Conservation (phyloP, 2,329 filamentous ascomycete species). For the Magnaporthiopsis incrustans region DNA sequence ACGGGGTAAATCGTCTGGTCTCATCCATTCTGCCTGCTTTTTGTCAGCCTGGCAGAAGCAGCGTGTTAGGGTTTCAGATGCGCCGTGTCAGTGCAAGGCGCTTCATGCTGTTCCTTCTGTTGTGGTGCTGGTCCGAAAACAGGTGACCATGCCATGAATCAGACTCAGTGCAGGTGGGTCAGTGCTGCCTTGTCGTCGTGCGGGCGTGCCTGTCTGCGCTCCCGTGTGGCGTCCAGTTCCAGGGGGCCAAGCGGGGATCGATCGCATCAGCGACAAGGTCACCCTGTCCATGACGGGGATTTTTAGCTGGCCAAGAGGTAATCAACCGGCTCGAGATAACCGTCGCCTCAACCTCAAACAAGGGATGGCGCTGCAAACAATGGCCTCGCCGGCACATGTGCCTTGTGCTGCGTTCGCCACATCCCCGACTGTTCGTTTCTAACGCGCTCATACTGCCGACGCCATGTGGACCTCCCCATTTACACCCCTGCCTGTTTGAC, state of each 20-base stretch:
- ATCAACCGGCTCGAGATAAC: slow-evolving; percentile 36
- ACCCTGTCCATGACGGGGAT: background rate
- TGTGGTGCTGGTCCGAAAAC: background rate
- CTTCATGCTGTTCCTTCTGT: too few species aligned
- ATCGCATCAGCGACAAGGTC: background rate
- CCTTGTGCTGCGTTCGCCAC: background rate
- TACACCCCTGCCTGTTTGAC: background rate
- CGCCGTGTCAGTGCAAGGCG: too few species aligned
- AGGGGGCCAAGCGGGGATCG: background rate
- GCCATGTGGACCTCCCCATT: background rate
- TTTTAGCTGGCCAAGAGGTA: slow-evolving; percentile 18
- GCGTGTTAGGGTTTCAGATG: too few species aligned
- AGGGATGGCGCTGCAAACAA: background rate
- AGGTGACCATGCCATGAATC: background rate
- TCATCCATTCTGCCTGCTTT: background rate
- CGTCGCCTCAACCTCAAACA: slow-evolving; percentile 48
- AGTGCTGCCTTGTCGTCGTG: background rate
- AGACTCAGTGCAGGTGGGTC: background rate
- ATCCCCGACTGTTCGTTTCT: background rate
- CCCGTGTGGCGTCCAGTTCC: background rate
- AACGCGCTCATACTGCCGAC: background rate
- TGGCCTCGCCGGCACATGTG: background rate
- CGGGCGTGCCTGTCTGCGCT: background rate
- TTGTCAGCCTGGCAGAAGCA: too few species aligned
- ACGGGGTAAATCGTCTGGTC: background rate